phyloP scores from a whole-genome alignment of 1,284 basidiomycete genomes.

The Cutaneotrichosporon cyanovorans region DNA sequence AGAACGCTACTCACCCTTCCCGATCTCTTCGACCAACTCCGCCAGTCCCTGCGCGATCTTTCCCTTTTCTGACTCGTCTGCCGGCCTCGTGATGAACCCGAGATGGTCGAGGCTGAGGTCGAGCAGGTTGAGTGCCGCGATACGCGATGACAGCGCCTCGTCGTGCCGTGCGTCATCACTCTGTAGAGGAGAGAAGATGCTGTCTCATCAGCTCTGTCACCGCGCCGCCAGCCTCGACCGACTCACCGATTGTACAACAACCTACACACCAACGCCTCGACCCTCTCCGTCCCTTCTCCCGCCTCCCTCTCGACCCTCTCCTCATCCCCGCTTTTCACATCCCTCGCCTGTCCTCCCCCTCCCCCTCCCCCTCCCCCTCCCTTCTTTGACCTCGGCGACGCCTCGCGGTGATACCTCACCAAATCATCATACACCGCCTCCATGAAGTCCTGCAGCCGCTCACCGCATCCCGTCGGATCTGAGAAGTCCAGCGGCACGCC shows the following conservation, averaged over 20 bases:
- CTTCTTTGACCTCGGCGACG: not conserved
- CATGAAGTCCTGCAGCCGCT: conserved; percentile 67
- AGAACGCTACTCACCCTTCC: conserved; percentile 55
- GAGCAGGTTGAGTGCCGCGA: conserved; percentile 81
- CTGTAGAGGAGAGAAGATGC: conserved; percentile 57
- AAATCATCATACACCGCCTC: conserved; percentile 55
- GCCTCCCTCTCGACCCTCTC: conserved; percentile 43
- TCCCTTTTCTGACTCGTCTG: conserved; percentile 40
- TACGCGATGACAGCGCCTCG: conserved; percentile 73
- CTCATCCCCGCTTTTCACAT: too few relatives aligned
- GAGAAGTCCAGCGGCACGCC: conserved; percentile 27
- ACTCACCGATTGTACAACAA: conserved; percentile 64
- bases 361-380: not conserved
- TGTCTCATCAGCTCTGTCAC: too few relatives aligned
- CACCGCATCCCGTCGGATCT: conserved; percentile 47
- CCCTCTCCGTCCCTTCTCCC: conserved; percentile 54
- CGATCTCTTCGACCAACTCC: conserved; percentile 62
- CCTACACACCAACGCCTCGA: conserved; percentile 62
- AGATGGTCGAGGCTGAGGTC: conserved; percentile 80
- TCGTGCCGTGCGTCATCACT: conserved; percentile 79
- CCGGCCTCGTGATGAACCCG: conserved; percentile 60
- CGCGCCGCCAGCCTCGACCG: not conserved
- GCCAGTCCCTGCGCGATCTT: conserved; percentile 54
- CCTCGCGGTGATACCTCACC: conserved; percentile 32
- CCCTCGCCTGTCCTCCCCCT: conserved; percentile 23